Evolutionary conservation across 2,329 filamentous ascomycete species (phyloP).

Genomic region (Boeremia lycopersici): DNA sequence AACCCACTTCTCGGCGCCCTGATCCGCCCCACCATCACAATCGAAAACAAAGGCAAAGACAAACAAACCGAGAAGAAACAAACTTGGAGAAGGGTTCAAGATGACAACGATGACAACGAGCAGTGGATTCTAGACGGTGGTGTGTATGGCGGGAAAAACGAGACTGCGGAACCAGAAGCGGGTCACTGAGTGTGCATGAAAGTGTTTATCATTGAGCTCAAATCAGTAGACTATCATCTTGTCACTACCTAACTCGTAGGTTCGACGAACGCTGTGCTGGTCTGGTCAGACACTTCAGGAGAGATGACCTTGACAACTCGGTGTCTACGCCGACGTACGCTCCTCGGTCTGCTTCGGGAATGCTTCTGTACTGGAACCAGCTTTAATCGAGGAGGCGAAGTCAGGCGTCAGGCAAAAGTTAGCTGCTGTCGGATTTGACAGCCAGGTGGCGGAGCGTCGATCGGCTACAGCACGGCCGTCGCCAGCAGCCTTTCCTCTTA

Average conservation of each 20-base stretch:
- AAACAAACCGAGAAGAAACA: constrained; percentile 47
- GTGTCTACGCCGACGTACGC: background rate
- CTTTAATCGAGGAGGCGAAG: background rate
- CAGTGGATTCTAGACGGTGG: constrained; percentile 60
- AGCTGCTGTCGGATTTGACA: background rate
- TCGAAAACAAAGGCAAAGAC: constrained; percentile 58
- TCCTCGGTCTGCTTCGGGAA: background rate
- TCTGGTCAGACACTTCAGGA: too few relatives aligned
- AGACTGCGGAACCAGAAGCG: constrained; percentile 20
- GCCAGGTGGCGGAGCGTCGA: background rate
- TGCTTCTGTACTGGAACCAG: background rate
- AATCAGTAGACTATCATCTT: background rate
- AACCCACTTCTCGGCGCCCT: constrained; percentile 71
- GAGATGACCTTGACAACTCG: background rate
- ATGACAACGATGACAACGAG: constrained; percentile 61
- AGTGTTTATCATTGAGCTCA: background rate
- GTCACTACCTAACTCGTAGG: too few relatives aligned
- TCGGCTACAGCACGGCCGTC: background rate
- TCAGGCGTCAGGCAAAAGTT: background rate
- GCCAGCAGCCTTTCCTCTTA: background rate
- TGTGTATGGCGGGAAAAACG: constrained; percentile 49
- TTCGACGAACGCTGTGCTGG: too few relatives aligned
- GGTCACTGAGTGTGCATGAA: constrained; percentile 11
- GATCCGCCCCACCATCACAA: constrained; percentile 65
- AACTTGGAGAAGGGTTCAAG: constrained; percentile 58